Evolutionary conservation across 1,139 yeast genomes (phyloP), one percentile per base, ranked within the genome.

Genomic region (Wickerhamomyces sp.): DNA sequence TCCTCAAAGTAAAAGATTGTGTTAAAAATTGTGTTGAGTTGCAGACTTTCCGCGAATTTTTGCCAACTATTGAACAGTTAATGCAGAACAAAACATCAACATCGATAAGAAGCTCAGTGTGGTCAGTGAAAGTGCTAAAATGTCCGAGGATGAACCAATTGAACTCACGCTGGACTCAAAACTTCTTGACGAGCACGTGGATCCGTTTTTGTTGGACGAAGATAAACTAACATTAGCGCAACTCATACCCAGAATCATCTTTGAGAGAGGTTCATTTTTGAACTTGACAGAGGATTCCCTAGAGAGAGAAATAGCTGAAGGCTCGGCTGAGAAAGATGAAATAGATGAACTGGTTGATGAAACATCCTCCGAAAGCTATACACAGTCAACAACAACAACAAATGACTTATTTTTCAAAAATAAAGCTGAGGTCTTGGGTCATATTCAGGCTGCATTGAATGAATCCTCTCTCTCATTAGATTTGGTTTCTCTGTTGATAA

Each of bases 401-500:
- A 65, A 63, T 29, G 84, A 76, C 37, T 64, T 67, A 17, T 82
- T 84, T 51, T 70, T 70, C 38, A 70, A 70, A 39, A 70, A 78
- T 21, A 78, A 85, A 45, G 59, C 67, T 15, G 80, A 81, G 44
- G 68, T 87, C 40, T 56, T 80, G 18, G 69, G 68, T 22, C 68
- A 74, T 37, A 70, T 89, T 25, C 76, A 70, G 43, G 62, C 75
- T 3, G 96, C 98, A 1, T 68, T 86, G 52, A 92, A 92, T 58
- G 97, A 92, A 57, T 81, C 95, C 0, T 89, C 96, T 0, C 64
- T 92, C 31, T 81, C 96, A 1, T 67, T 90, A 43, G 98, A 92
- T 56, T 86, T 90, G 51, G 83, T 90, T 2, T 87, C 96, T 2
- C 68, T 92, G 43, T 64, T 94, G 40, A 69, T 92, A 34, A 83